A percentile compares a stretch with the other conserved stretches of the same genome.
Evolutionary conservation across 257 asterid genomes (phyloP).

Genomic region (Solanum megistacrolobum): DNA sequence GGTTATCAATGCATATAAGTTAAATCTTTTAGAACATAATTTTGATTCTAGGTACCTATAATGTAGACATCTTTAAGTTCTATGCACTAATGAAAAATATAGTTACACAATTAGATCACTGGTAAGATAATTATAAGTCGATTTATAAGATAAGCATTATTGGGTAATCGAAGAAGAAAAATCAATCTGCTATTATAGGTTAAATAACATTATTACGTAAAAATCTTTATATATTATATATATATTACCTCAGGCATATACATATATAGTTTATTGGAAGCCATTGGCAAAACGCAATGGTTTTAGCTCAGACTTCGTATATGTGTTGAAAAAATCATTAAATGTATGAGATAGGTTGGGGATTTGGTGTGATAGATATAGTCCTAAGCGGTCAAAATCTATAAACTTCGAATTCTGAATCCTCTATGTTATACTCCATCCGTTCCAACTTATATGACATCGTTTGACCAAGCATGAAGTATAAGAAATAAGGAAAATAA

Average conservation of each 20-base stretch:
- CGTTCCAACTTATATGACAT: not conserved
- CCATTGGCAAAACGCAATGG: accelerated
- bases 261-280: not conserved
- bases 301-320: not conserved
- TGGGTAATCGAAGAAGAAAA: not conserved
- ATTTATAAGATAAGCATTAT: not conserved
- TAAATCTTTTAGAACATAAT: not conserved
- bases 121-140: not conserved
- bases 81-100: not conserved
- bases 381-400: not conserved
- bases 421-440: too few species aligned
- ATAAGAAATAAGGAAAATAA: not conserved
- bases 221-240: not conserved
- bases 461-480: not conserved
- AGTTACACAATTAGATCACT: not conserved
- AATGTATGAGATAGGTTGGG: not conserved
- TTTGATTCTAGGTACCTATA: not conserved
- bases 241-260: not conserved
- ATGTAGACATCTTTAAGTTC: not conserved
- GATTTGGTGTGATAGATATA: not conserved
- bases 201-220: not conserved
- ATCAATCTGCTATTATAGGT: not conserved
- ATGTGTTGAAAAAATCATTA: not conserved
- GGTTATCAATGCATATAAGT: not conserved
- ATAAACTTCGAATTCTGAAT: not conserved